Percentiles rank a stretch among this genome's conserved stretches.
These are phyloP conservation scores for Dactylellina leptospora DNA, from an alignment of 2,329 filamentous ascomycete genomes.

Conservation along the genomic window DNA sequence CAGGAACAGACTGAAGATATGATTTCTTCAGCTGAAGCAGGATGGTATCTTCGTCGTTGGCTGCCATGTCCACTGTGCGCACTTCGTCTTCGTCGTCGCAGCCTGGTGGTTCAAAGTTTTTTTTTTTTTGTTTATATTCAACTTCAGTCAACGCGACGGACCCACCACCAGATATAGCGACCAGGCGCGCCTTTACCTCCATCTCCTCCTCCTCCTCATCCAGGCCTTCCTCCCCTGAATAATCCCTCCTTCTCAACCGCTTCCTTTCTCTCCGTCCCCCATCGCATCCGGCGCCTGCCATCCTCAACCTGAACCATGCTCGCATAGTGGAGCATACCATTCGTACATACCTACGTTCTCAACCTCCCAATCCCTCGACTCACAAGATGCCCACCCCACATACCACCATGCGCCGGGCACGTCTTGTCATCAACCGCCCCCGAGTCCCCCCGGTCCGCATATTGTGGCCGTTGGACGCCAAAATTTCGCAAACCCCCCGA, in stretches of 20 bases:
- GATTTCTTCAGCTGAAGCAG: slow-evolving; percentile 20
- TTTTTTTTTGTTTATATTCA: slow-evolving; percentile 43
- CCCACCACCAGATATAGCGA: slow-evolving; percentile 25
- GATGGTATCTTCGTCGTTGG: not conserved
- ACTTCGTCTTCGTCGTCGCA: not conserved
- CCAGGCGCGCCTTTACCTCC: not conserved
- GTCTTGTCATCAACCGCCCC: slow-evolving; percentile 55
- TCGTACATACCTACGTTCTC: too few relatives aligned
- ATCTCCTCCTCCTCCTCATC: slow-evolving; percentile 10
- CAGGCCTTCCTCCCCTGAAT: slow-evolving; percentile 11
- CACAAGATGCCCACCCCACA: slow-evolving; percentile 10
- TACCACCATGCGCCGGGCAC: slow-evolving; percentile 55
- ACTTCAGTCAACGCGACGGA: slow-evolving; percentile 27
- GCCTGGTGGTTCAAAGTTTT: not conserved
- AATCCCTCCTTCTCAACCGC: not conserved
- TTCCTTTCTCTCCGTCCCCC: slow-evolving; percentile 2
- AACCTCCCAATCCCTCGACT: slow-evolving; percentile 1
- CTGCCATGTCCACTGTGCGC: not conserved
- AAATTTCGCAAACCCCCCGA: slow-evolving; percentile 52
- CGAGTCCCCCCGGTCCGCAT: slow-evolving; percentile 54
- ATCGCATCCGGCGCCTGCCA: not conserved
- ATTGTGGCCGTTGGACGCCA: slow-evolving; percentile 54
- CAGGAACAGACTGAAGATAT: slow-evolving; percentile 46
- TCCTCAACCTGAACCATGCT: slow-evolving; percentile 14
- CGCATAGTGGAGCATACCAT: too few relatives aligned